phyloP scores from a whole-genome alignment of 805 yeast genomes.

The Yarrowia deformans region DNA sequence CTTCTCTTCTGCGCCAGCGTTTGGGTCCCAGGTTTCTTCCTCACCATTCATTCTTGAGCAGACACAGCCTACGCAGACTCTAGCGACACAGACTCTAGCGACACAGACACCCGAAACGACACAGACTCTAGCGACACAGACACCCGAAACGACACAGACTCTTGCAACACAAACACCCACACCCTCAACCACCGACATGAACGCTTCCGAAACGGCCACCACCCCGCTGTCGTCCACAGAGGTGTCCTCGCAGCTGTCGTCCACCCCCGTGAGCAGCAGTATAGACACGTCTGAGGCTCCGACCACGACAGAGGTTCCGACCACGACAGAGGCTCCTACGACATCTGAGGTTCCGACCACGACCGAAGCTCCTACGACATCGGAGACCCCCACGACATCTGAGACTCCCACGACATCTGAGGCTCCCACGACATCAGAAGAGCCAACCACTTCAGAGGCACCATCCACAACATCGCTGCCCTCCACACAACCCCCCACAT shows the following conservation, averaged over 20 bases:
- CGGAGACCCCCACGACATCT: background rate
- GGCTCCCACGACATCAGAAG: background rate
- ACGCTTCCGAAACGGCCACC: constrained; percentile 18
- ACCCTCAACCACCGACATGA: background rate
- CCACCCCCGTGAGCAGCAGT: background rate
- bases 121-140: background rate
- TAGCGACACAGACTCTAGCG: background rate
- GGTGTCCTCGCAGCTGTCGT: background rate
- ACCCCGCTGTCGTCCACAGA: background rate
- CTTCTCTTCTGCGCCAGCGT: too few relatives aligned
- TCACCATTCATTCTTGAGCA: background rate
- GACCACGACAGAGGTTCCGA: background rate
- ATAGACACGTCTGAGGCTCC: background rate
- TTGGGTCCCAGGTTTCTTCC: background rate
- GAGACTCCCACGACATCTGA: background rate
- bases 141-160: constrained; percentile 5
- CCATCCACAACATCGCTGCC: background rate
- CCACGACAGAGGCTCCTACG: background rate
- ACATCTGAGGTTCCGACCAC: background rate
- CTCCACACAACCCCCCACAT: background rate
- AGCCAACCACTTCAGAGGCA: background rate
- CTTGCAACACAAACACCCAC: background rate
- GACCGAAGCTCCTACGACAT: background rate
- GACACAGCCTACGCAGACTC: background rate
- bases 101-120: background rate